These are phyloP conservation scores for Pythium periplocum DNA, from an alignment of 352 stramenopile genomes.

Conservation along the genomic window DNA sequence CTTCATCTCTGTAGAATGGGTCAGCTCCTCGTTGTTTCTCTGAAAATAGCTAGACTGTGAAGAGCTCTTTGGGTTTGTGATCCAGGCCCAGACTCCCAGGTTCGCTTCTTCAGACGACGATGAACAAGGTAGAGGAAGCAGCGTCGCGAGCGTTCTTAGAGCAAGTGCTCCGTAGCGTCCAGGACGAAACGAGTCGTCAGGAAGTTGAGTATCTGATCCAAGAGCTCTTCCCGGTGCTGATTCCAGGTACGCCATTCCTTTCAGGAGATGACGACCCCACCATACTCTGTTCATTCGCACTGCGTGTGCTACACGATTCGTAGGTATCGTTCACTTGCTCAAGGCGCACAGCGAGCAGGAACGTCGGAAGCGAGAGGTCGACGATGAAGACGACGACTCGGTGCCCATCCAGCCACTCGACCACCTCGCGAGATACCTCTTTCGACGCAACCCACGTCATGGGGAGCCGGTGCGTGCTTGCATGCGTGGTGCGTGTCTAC, in stretches of 20 bases:
- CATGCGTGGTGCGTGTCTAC: too few relatives aligned
- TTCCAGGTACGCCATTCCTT: constrained; percentile 29
- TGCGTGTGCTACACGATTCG: not conserved
- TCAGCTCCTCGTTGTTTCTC: too few relatives aligned
- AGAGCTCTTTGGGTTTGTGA: too few relatives aligned
- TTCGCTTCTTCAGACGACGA: not conserved
- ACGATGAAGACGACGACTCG: constrained; percentile 32
- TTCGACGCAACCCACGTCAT: constrained; percentile 61
- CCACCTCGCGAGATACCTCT: constrained; percentile 59
- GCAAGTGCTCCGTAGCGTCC: constrained; percentile 27
- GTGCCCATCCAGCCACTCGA: constrained; percentile 49
- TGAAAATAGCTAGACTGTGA: not conserved
- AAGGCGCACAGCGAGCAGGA: constrained; percentile 29
- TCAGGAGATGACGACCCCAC: too few relatives aligned
- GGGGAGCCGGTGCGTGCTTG: constrained; percentile 31
- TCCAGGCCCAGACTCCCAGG: too few relatives aligned
- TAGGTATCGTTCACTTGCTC: constrained; percentile 50
- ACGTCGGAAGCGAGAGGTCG: constrained; percentile 28
- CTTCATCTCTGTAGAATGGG: too few relatives aligned
- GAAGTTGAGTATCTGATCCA: constrained; percentile 51
- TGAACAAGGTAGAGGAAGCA: constrained; percentile 25
- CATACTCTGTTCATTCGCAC: too few relatives aligned
- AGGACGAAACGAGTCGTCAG: constrained; percentile 22
- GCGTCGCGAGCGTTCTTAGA: constrained; percentile 37
- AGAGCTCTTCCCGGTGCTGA: constrained; percentile 46